These are phyloP conservation scores for Citrus mangshanensis DNA, from an alignment of 345 rosid species.

Conservation along the genomic window DNA sequence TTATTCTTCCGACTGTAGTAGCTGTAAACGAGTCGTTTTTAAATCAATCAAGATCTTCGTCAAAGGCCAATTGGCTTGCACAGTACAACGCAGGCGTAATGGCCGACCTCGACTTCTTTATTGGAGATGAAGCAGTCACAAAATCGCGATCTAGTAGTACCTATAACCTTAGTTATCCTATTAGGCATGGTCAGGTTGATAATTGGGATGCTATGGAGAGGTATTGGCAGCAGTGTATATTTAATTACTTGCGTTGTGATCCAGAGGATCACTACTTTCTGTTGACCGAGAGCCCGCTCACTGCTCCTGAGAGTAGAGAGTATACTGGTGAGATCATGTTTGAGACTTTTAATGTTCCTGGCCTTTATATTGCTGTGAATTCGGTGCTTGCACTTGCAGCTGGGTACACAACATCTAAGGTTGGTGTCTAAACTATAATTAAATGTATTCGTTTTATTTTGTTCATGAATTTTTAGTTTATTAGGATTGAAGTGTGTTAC, in stretches of 20 bases:
- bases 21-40: constrained; percentile 85
- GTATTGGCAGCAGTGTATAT: constrained; percentile 97
- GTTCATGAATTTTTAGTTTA: neutral
- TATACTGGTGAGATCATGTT: constrained; percentile 95
- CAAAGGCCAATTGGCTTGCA: constrained; percentile 69
- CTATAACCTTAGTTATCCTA: constrained; percentile 77
- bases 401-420: constrained; percentile 95
- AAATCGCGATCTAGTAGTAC: constrained; percentile 72
- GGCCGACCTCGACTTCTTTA: constrained; percentile 93
- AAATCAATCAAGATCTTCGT: constrained; percentile 63
- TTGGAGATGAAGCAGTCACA: constrained; percentile 81
- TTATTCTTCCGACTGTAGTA: constrained; percentile 84
- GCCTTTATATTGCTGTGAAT: constrained; percentile 95
- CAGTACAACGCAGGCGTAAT: constrained; percentile 95
- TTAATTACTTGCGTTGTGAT: constrained; percentile 89
- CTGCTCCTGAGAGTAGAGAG: constrained; percentile 94
- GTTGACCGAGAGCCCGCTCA: constrained; percentile 94
- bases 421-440: constrained; percentile 20
- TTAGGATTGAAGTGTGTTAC: neutral
- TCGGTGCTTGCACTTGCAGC: constrained; percentile 98
- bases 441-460: constrained; percentile 1
- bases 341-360: constrained; percentile 92
- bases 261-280: constrained; percentile 98
- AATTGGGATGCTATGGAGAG: constrained; percentile 99
- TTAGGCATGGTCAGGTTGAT: constrained; percentile 84